Base-by-base conservation (phyloP, 345 rosid genomes). In the Rhodamnia rubescens region DNA sequence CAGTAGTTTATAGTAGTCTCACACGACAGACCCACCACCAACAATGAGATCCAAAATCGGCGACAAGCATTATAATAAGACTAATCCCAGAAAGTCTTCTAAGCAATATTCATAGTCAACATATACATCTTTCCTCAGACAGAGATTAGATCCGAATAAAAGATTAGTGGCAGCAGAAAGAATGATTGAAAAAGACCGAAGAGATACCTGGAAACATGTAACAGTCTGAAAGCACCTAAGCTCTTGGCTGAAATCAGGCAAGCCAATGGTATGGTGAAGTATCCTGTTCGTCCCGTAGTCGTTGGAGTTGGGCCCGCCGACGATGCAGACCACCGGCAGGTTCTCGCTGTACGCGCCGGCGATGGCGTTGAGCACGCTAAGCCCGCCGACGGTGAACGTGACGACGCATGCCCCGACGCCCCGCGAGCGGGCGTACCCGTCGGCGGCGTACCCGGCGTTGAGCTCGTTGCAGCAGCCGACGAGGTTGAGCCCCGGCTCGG, bases 291-390 rank as follows among this genome's bases (percentile, higher is more conserved):
- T 95, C 20, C 98, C 98, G 82, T 91, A 95, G 82, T 96, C 98
- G 75, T 96, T 96, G 14, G 97, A 92, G 89, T 95, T 95, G 7
- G 96, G 97, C 51, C 98, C 98, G 18, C 98, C 98, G 21, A 92
- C 98, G 51, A 96, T 91, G 85, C 98, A 96, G 7, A 94, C 91
- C 10, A 95, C 87, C 2, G 98, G 98, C 42, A 96, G 90, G 87
- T 95, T 94, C 90, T 95, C 98, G 83, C 96, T 94, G 83, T 92
- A 93, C 10, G 98, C 96, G 27, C 98, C 98, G 50, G 98, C 97
- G 18, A 95, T 94, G 1, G 96, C 96, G 86, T 95, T 95, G 44
- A 95, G 54, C 16, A 94, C 92, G 40, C 98, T 95, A 11, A 95
- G 94, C 26, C 98, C 98, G 22, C 98, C 98, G 29, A 95, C 98